A percentile compares a stretch with the other conserved stretches of the same genome.
Conservation (phyloP, 306 rosid genomes). For the Cicer judaicum region DNA sequence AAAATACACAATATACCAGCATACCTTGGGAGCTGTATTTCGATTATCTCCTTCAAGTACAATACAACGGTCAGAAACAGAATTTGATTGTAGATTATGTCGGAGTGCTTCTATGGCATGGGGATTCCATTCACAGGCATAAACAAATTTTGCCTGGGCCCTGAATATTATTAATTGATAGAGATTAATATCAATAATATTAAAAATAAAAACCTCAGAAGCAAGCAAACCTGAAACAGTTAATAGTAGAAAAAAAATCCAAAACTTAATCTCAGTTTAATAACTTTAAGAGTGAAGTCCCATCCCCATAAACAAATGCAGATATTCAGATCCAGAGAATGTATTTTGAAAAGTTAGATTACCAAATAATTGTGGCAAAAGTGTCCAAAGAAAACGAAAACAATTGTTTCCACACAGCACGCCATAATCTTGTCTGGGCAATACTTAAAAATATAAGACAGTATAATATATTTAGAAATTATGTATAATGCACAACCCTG, state of each 20-base stretch:
- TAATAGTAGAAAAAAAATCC: background rate
- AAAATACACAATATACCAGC: constrained; percentile 46
- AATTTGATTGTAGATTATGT: constrained; percentile 71
- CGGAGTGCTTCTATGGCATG: constrained; percentile 81
- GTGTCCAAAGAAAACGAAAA: background rate
- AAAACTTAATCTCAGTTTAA: constrained; percentile 20
- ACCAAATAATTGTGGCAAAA: background rate
- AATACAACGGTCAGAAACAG: constrained; percentile 70
- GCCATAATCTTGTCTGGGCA: background rate
- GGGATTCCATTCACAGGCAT: constrained; percentile 97
- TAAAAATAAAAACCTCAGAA: constrained; percentile 2
- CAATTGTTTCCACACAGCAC: constrained; percentile 5
- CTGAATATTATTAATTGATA: constrained; percentile 50
- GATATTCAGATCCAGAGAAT: constrained; percentile 26
- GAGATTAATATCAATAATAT: constrained; percentile 13
- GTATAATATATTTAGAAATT: constrained; percentile 22
- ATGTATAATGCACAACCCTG: constrained; percentile 31
- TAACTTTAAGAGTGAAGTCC: constrained; percentile 12
- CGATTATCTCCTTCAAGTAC: constrained; percentile 88
- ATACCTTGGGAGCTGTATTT: constrained; percentile 81
- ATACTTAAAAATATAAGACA: constrained; percentile 12
- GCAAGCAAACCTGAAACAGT: constrained; percentile 28
- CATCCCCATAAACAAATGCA: constrained; percentile 22
- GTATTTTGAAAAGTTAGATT: constrained; percentile 7
- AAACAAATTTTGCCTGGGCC: constrained; percentile 82